A percentile compares a stretch with the other conserved stretches of the same genome.
Conservation (phyloP, 192 early-diverging fungal species). For the Thamnidium elegans region DNA sequence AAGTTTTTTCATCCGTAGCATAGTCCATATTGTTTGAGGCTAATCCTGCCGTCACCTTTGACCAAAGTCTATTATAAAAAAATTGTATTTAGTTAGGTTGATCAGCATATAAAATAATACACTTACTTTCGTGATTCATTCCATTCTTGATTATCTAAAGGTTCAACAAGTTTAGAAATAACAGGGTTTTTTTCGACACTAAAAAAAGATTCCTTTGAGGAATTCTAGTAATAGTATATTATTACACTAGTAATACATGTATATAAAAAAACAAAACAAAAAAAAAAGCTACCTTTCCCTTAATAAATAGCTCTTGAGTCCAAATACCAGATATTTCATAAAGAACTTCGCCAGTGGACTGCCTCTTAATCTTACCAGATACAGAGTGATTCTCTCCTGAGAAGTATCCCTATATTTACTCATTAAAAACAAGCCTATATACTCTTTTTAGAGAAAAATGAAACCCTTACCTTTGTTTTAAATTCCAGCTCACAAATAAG, state of each 20-base stretch:
- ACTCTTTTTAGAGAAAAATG: conserved; percentile 1
- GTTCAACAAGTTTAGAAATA: background rate
- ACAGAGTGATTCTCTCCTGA: conserved; percentile 75
- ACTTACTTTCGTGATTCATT: conserved; percentile 19
- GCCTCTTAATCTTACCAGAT: conserved; percentile 77
- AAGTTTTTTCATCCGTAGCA: conserved; percentile 67
- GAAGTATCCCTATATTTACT: conserved; percentile 62
- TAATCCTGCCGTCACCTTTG: conserved; percentile 69
- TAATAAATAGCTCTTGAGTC: conserved; percentile 68
- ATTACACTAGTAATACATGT: background rate
- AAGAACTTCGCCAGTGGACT: conserved; percentile 69
- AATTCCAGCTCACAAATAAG: conserved; percentile 82
- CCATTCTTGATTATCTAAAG: conserved; percentile 13
- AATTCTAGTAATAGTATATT: background rate
- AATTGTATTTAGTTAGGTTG: background rate
- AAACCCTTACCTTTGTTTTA: conserved; percentile 70
- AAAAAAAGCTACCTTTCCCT: conserved; percentile 28
- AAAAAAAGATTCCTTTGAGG: background rate
- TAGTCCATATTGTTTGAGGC: conserved; percentile 58
- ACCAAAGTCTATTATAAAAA: conserved; percentile 57
- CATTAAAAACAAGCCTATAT: too few species aligned
- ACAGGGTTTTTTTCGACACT: background rate
- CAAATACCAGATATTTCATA: conserved; percentile 90
- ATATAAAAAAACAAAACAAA: background rate
- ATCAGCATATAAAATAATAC: background rate